Conservation (phyloP, 1,284 basidiomycete genomes). For the Pterulicium gracile region DNA sequence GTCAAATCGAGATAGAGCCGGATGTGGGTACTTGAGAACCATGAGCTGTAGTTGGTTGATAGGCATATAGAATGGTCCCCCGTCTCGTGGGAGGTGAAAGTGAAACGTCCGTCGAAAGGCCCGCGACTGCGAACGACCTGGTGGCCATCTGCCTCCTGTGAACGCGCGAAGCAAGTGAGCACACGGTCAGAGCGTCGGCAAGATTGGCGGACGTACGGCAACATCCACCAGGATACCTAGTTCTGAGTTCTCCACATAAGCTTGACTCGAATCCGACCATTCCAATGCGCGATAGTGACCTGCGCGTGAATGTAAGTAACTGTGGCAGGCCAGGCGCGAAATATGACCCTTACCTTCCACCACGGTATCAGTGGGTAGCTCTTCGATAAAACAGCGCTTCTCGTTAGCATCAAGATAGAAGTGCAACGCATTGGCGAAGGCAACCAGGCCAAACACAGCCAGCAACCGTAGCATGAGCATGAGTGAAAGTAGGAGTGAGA, state of each 20-base stretch:
- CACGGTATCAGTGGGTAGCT: slow-evolving; percentile 92
- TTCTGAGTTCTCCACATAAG: slow-evolving; percentile 65
- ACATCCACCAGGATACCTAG: slow-evolving; percentile 89
- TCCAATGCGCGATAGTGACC: slow-evolving; percentile 91
- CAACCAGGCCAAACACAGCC: slow-evolving; percentile 24
- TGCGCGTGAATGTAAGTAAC: slow-evolving; percentile 20
- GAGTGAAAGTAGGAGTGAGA: slow-evolving; percentile 8
- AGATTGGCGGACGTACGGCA: slow-evolving; percentile 42
- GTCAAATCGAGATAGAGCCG: slow-evolving; percentile 92
- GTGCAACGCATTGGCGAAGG: slow-evolving; percentile 60
- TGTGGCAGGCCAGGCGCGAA: not conserved
- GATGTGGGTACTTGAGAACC: slow-evolving; percentile 83
- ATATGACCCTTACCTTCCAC: slow-evolving; percentile 84
- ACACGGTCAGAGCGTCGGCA: slow-evolving; percentile 4
- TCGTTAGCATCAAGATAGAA: slow-evolving; percentile 92
- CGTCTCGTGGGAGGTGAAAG: slow-evolving; percentile 93
- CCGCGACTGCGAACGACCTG: slow-evolving; percentile 83
- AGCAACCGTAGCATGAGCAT: slow-evolving; percentile 22
- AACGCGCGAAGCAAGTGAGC: slow-evolving; percentile 2
- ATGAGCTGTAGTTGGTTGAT: slow-evolving; percentile 78
- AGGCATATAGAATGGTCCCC: slow-evolving; percentile 98
- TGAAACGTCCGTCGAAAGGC: slow-evolving; percentile 85
- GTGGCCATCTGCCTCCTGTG: slow-evolving; percentile 71
- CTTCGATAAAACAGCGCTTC: slow-evolving; percentile 92
- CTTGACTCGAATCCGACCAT: slow-evolving; percentile 70